Conservation (phyloP, 208 protist species). For the Angomonas deanei region DNA sequence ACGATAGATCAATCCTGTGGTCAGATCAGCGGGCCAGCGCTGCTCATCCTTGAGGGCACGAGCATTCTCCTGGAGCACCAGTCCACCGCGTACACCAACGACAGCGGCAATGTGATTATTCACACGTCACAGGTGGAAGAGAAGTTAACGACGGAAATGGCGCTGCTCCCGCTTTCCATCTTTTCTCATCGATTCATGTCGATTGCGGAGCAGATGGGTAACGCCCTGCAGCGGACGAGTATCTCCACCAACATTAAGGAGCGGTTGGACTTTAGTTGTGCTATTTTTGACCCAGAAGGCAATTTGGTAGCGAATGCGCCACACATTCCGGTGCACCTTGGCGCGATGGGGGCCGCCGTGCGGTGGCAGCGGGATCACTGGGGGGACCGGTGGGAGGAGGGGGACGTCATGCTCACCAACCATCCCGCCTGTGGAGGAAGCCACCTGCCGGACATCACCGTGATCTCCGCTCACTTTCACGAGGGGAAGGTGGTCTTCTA, state of each 20-base stretch:
- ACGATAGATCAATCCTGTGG: constrained; percentile 29
- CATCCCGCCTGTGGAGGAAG: constrained; percentile 92
- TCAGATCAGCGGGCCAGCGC: constrained; percentile 76
- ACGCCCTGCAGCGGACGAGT: constrained; percentile 91
- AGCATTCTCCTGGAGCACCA: constrained; percentile 90
- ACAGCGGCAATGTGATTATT: constrained; percentile 76
- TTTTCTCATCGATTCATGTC: constrained; percentile 96
- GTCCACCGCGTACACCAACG: constrained; percentile 70
- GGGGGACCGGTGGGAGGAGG: constrained; percentile 63
- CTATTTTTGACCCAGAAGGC: constrained; percentile 87
- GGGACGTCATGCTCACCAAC: constrained; percentile 93
- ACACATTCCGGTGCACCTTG: constrained; percentile 95
- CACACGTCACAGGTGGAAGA: constrained; percentile 33
- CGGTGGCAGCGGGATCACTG: constrained; percentile 67
- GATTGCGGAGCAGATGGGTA: constrained; percentile 97
- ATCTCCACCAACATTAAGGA: constrained; percentile 97
- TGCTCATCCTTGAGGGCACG: constrained; percentile 87
- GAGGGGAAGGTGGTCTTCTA: constrained; percentile 79
- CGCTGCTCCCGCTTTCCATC: constrained; percentile 86
- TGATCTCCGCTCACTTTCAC: constrained; percentile 90
- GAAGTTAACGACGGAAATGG: constrained; percentile 47
- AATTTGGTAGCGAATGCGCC: constrained; percentile 95
- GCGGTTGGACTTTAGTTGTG: constrained; percentile 87
- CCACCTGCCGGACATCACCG: constrained; percentile 96
- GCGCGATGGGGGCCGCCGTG: constrained; percentile 92